Conservation (phyloP, 73 alveolate species). For the Stentor roeselii region DNA sequence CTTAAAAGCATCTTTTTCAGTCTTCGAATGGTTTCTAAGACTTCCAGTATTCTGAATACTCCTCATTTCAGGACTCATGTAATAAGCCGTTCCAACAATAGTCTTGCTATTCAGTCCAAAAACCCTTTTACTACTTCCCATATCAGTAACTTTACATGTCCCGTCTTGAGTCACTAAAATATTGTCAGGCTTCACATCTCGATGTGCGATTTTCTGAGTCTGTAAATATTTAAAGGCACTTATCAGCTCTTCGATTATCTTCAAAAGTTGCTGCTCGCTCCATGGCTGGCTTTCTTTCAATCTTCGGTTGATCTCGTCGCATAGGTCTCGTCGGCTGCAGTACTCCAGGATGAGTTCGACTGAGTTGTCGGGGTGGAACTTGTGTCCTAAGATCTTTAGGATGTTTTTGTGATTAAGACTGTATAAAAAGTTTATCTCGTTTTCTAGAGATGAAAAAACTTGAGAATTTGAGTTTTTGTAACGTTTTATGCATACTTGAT, state of each 20-base stretch:
- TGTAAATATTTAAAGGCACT: background rate
- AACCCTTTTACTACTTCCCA: slow-evolving; percentile 62
- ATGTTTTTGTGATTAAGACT: background rate
- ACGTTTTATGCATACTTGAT: background rate
- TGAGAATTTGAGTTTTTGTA: background rate
- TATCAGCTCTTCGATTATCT: background rate
- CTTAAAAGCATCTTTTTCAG: background rate
- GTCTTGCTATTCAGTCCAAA: background rate
- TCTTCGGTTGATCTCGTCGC: background rate
- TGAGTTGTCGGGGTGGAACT: background rate
- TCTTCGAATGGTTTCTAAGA: background rate
- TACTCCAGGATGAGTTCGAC: background rate
- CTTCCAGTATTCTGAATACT: background rate
- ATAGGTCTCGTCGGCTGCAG: background rate
- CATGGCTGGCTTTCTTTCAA: background rate
- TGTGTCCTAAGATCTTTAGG: background rate
- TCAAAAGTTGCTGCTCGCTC: background rate
- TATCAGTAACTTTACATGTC: slow-evolving; percentile 97
- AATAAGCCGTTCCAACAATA: background rate
- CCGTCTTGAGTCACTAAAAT: slow-evolving; percentile 81
- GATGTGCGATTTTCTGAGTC: slow-evolving; percentile 47
- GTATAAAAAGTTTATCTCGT: background rate
- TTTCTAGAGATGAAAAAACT: background rate
- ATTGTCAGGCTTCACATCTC: slow-evolving; percentile 96
- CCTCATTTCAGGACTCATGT: background rate